Base-by-base conservation (phyloP, 2,329 filamentous ascomycete species). In the Verticillium isaacii region DNA sequence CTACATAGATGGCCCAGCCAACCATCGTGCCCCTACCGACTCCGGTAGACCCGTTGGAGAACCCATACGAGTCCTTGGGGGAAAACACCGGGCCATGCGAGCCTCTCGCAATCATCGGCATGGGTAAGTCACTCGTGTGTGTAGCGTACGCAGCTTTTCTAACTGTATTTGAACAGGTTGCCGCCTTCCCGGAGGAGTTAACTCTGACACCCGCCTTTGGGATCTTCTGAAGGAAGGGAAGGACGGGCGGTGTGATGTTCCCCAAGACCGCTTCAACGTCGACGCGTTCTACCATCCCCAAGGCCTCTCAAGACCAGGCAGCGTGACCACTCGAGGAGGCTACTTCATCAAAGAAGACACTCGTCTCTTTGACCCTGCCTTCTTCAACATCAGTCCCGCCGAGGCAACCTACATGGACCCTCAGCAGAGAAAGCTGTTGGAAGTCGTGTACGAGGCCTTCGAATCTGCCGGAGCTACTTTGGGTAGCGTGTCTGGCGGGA, bases 371-470 rank as follows among this genome's bases (percentile, higher is more conserved):
- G 77, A 80, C 64, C 41, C 72, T 1, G 61, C 63, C 4, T 78
- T 81, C 66, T 81, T 81, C 66, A 68, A 70, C 54, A 77, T 79
- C 54, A 71, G 67, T 1, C 70, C 72, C 1, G 64, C 70, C 15
- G 78, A 81, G 63, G 75, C 75, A n/a, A 68, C 70, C 57, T 69
- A 67, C 29, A 72, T 79, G 63, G 78, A 81, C 57, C 78, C 78
- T 0, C 77, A 80, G 63, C 76, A 78, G 62, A 69, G 77, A 1
- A 71, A 73, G 62, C 66, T 77, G 17, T 70, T 78, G 5, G 76
- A 80, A 59, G 72, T 76, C 0, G 70, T 70, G n/a, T 79, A 75
- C 58, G 77, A 80, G 60, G 73, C 76, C 1, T 65, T 85, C 2
- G 75, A 75, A 52, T 68, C 68, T 3, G 74, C 72, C 1, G 77